These are phyloP conservation scores for Vitis rupestris DNA, from an alignment of 164 flowering plant genomes.

Conservation along the genomic window DNA sequence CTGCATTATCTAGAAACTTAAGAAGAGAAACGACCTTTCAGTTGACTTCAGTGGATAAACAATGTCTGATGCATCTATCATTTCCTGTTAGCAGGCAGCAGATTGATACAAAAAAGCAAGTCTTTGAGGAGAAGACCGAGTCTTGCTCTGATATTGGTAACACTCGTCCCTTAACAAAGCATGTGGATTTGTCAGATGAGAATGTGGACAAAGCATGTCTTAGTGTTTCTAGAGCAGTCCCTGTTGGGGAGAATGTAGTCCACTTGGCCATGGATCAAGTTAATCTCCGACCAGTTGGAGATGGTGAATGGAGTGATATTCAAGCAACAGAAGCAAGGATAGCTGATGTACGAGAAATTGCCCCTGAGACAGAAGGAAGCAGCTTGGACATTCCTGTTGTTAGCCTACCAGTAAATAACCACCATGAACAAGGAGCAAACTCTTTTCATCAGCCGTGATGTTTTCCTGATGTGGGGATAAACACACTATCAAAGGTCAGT, in stretches of 20 bases:
- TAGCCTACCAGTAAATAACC: slow-evolving; percentile 34
- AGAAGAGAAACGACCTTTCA: no score
- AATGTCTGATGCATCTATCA: no score
- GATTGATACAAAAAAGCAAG: slow-evolving; percentile 51
- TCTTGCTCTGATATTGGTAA: slow-evolving; percentile 45
- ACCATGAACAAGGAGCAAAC: slow-evolving; percentile 40
- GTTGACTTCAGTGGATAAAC: no score
- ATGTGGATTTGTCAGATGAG: slow-evolving; percentile 70
- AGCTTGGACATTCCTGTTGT: slow-evolving; percentile 87
- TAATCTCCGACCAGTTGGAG: slow-evolving; percentile 44
- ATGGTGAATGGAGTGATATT: slow-evolving; percentile 85
- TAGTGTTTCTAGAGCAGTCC: slow-evolving; percentile 55
- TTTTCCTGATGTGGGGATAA: not conserved
- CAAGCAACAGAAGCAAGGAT: slow-evolving; percentile 68
- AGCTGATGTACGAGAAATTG: slow-evolving; percentile 78
- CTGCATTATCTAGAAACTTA: no score
- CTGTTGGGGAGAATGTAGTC: slow-evolving; percentile 42
- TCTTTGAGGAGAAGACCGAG: slow-evolving; percentile 65
- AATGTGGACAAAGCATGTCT: slow-evolving; percentile 93
- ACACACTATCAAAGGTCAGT: no score
- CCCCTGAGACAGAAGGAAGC: slow-evolving; percentile 57
- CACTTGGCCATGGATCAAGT: slow-evolving; percentile 41
- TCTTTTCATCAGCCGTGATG: slow-evolving; percentile 49
- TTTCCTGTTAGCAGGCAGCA: slow-evolving; percentile 52
- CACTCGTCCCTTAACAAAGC: slow-evolving; percentile 62